Conservation (phyloP, 805 yeast genomes). For the Spathaspora girioi region DNA sequence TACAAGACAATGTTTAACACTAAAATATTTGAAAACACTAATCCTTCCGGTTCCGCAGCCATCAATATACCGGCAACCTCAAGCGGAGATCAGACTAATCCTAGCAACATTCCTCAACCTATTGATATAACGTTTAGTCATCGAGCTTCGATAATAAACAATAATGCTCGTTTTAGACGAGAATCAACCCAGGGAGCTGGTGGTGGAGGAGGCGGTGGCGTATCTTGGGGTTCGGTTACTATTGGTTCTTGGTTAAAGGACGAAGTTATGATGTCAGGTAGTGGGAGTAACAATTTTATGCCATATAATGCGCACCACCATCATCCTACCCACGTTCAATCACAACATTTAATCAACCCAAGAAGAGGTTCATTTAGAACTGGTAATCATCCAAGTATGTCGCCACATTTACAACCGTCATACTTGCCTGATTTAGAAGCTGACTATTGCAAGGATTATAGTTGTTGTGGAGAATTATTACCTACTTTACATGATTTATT, state of each 20-base stretch:
- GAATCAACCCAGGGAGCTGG: slow-evolving; percentile 94
- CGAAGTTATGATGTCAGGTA: slow-evolving; percentile 62
- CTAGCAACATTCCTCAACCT: slow-evolving; percentile 31
- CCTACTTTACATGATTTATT: slow-evolving; percentile 93
- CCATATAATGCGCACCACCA: slow-evolving; percentile 7
- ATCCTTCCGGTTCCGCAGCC: slow-evolving; percentile 19
- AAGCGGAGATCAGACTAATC: slow-evolving; percentile 4
- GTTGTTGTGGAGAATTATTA: slow-evolving; percentile 89
- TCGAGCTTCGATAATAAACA: slow-evolving; percentile 35
- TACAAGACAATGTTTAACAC: slow-evolving; percentile 38
- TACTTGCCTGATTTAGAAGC: slow-evolving; percentile 93
- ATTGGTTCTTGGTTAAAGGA: slow-evolving; percentile 96
- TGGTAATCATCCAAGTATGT: slow-evolving; percentile 28
- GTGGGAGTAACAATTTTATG: slow-evolving; percentile 2
- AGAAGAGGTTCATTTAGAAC: slow-evolving; percentile 35
- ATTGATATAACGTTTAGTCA: slow-evolving; percentile 42
- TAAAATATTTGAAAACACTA: slow-evolving; percentile 33
- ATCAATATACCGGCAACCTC: slow-evolving; percentile 22
- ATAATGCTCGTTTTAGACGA: slow-evolving; percentile 57
- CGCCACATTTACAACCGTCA: slow-evolving; percentile 68
- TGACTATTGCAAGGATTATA: slow-evolving; percentile 92
- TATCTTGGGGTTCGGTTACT: slow-evolving; percentile 93
- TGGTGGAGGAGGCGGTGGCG: slow-evolving; percentile 42
- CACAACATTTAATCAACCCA: slow-evolving; percentile 24
- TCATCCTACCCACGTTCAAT: slow-evolving; percentile 2